phyloP scores from a whole-genome alignment of 1,139 yeast genomes.

The Magnusiomyces suaveolens region DNA sequence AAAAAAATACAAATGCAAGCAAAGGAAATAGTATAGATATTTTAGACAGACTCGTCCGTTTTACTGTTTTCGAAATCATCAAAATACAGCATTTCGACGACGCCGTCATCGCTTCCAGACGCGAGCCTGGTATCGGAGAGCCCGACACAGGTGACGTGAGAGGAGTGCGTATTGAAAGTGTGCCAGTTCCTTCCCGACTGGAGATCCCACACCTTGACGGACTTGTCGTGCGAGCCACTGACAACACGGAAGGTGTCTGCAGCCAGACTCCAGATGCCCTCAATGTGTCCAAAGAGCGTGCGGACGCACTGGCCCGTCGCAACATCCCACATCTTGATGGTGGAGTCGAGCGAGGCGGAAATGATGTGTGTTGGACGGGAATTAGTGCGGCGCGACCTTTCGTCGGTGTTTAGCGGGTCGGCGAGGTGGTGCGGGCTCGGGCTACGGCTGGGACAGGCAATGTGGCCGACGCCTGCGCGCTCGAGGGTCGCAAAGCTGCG shows the following conservation, averaged over 20 bases:
- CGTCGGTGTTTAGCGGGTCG: constrained; percentile 2
- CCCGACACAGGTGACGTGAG: constrained; percentile 80
- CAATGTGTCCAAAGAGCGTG: constrained; percentile 94
- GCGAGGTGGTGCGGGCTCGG: neutral
- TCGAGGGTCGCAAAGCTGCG: neutral
- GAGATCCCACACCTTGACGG: constrained; percentile 89
- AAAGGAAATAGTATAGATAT: too few relatives aligned
- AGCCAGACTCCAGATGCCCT: constrained; percentile 94
- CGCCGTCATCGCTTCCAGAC: constrained; percentile 82
- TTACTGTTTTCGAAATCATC: constrained; percentile 33
- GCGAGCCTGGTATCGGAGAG: constrained; percentile 84
- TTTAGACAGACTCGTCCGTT: too few relatives aligned
- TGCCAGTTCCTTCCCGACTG: constrained; percentile 91
- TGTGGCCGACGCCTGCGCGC: neutral
- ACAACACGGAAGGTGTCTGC: constrained; percentile 92
- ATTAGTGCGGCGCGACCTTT: neutral
- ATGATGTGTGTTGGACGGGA: constrained; percentile 66
- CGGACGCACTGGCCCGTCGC: constrained; percentile 77
- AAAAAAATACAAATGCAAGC: too few relatives aligned
- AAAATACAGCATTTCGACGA: constrained; percentile 72
- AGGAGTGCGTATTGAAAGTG: constrained; percentile 52
- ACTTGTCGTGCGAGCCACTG: constrained; percentile 86
- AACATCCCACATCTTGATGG: constrained; percentile 92
- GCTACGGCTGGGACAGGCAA: neutral
- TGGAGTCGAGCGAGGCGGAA: constrained; percentile 84